phyloP scores from a whole-genome alignment of 2,329 filamentous ascomycete species.

The Pestalotiopsis sp. region DNA sequence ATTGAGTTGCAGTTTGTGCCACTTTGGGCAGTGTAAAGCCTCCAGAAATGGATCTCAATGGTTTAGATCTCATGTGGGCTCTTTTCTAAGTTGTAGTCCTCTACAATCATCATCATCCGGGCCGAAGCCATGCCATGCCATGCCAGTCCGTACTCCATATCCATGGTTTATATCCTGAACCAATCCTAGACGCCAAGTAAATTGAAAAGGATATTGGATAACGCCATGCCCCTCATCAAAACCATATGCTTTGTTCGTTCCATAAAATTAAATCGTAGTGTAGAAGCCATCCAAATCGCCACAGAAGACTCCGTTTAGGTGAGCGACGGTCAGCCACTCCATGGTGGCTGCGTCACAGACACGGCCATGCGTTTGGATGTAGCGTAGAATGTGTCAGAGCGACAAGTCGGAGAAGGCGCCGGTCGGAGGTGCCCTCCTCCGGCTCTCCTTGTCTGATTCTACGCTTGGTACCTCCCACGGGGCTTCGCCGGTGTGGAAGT shows the following conservation, averaged over 20 bases:
- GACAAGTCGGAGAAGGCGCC: background rate
- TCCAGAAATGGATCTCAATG: background rate
- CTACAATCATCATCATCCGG: background rate
- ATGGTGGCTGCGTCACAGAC: no score
- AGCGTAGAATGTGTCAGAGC: background rate
- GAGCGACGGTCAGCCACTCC: background rate
- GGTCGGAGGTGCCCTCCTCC: background rate
- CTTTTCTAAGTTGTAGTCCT: background rate
- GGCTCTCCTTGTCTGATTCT: constrained; percentile 17
- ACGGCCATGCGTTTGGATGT: background rate
- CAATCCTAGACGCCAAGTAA: background rate
- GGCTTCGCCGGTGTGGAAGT: constrained; percentile 16
- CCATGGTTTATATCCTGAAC: background rate
- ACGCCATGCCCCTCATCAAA: background rate
- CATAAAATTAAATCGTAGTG: background rate
- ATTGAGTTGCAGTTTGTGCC: background rate
- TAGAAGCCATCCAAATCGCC: background rate
- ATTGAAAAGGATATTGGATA: background rate
- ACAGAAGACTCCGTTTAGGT: background rate
- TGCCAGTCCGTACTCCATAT: background rate
- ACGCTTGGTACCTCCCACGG: constrained; percentile 19
- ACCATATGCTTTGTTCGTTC: background rate
- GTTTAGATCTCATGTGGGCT: background rate
- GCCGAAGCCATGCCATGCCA: background rate
- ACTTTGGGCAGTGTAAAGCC: background rate